Conservation (phyloP, 768 basidiomycete species). For the Pulveroboletus sp. region DNA sequence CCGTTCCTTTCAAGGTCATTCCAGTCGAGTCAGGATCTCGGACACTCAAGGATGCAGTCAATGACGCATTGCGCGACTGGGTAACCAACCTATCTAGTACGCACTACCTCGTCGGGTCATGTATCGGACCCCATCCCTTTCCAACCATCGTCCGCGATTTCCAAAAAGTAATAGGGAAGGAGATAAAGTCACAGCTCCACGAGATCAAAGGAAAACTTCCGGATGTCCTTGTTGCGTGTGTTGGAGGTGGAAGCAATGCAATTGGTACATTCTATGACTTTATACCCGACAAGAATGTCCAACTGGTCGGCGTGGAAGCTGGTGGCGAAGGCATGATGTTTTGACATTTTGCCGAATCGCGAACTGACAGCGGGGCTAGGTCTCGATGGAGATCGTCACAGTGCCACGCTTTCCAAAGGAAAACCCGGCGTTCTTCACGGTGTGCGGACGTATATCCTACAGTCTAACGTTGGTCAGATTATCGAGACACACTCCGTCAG, state of each 20-base stretch:
- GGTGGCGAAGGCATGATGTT: conserved; percentile 81
- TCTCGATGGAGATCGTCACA: conserved; percentile 80
- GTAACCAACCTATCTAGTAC: conserved; percentile 93
- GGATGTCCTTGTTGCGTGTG: conserved; percentile 93
- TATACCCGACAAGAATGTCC: conserved; percentile 81
- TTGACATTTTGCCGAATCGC: neutral
- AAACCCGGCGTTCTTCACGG: conserved; percentile 95
- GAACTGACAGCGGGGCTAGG: conserved; percentile 38
- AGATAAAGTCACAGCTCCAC: conserved; percentile 86
- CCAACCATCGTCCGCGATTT: conserved; percentile 98
- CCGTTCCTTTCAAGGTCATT: conserved; percentile 61
- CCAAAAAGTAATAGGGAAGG: conserved; percentile 91
- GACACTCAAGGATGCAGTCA: conserved; percentile 97
- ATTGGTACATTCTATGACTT: conserved; percentile 99
- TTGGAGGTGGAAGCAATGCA: conserved; percentile 96
- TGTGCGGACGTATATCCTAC: conserved; percentile 92
- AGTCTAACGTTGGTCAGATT: conserved; percentile 87
- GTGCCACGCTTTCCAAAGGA: conserved; percentile 90
- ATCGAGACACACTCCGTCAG: conserved; percentile 97
- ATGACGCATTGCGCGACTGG: conserved; percentile 98
- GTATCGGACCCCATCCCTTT: conserved; percentile 98
- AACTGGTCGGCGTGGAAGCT: conserved; percentile 92
- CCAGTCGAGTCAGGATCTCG: conserved; percentile 92
- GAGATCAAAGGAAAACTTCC: conserved; percentile 80
- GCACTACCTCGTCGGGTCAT: conserved; percentile 96